A percentile compares a stretch with the other conserved stretches of the same genome.
Evolutionary conservation across 352 stramenopile species (phyloP).

Genomic region (Phytophthora podocarpi): DNA sequence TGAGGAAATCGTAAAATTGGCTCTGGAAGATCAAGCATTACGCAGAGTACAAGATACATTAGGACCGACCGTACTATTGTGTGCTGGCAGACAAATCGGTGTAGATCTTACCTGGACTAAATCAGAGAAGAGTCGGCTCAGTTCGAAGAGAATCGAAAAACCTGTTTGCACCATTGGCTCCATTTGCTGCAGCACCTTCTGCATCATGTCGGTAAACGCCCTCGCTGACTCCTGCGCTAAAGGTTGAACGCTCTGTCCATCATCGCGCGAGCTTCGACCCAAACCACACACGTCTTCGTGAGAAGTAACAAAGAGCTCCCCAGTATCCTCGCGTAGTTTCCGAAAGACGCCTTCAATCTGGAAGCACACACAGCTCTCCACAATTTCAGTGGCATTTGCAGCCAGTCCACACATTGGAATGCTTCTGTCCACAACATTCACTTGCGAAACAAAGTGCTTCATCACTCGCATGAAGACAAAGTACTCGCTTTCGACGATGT

Average conservation of each 20-base stretch:
- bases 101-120: conserved; percentile 63
- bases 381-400: conserved; percentile 51
- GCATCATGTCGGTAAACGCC: conserved; percentile 75
- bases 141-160: conserved; percentile 64
- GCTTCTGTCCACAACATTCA: conserved; percentile 58
- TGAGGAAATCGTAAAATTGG: conserved; percentile 83
- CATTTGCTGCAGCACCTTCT: conserved; percentile 81
- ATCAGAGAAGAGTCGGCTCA: conserved; percentile 78
- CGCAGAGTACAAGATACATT: no score
- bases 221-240: conserved; percentile 60
- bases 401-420: conserved; percentile 62
- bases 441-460: conserved; percentile 72
- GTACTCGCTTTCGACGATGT: conserved; percentile 64
- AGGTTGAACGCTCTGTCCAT: conserved; percentile 51
- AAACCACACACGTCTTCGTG: conserved; percentile 53
- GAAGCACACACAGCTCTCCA: conserved; percentile 74
- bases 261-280: conserved; percentile 37
- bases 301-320: conserved; percentile 58
- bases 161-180: conserved; percentile 76
- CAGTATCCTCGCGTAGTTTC: conserved; percentile 59
- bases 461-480: conserved; percentile 85
- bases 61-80: no score
- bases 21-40: conserved; percentile 29
- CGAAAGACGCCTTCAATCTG: conserved; percentile 81
- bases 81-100: background rate